Conservation (phyloP, 202 grass and related monocot species). For the Zizania palustris region DNA sequence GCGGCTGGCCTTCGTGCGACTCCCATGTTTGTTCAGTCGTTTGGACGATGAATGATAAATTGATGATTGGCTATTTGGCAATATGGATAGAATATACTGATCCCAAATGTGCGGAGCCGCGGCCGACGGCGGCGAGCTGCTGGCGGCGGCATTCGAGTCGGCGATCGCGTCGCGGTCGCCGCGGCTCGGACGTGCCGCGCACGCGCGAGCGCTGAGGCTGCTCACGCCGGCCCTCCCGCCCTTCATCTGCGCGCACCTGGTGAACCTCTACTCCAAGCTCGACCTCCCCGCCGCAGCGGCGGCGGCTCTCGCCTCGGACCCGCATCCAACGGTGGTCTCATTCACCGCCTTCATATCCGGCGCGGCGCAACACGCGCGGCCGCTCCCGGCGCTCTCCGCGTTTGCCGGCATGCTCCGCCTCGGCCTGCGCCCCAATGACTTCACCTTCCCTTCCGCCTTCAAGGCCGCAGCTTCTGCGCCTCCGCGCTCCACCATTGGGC, state of each 20-base stretch:
- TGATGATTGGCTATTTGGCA: too few species aligned
- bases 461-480: constrained; percentile 56
- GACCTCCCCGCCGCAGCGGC: constrained; percentile 58
- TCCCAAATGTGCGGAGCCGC: constrained; percentile 20
- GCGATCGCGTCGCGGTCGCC: constrained; percentile 54
- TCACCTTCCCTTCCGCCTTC: constrained; percentile 76
- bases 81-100: constrained; percentile 5
- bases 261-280: constrained; percentile 91
- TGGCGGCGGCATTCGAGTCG: constrained; percentile 57
- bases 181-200: constrained; percentile 55
- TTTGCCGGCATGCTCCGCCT: constrained; percentile 68
- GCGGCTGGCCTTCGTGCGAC: too few species aligned
- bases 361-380: constrained; percentile 59
- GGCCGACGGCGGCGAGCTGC: constrained; percentile 27
- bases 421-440: constrained; percentile 79
- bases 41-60: too few species aligned
- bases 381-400: constrained; percentile 52
- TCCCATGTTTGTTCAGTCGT: too few species aligned
- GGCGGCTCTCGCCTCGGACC: constrained; percentile 51
- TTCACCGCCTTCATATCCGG: constrained; percentile 80
- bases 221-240: constrained; percentile 49
- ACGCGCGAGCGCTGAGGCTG: constrained; percentile 56
- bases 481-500: constrained; percentile 20
- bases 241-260: constrained; percentile 73
- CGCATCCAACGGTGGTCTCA: constrained; percentile 65